A percentile compares a stretch with the other conserved stretches of the same genome.
Evolutionary conservation across 768 basidiomycete species (phyloP).

Genomic region (Stropharia rugosoannulata): DNA sequence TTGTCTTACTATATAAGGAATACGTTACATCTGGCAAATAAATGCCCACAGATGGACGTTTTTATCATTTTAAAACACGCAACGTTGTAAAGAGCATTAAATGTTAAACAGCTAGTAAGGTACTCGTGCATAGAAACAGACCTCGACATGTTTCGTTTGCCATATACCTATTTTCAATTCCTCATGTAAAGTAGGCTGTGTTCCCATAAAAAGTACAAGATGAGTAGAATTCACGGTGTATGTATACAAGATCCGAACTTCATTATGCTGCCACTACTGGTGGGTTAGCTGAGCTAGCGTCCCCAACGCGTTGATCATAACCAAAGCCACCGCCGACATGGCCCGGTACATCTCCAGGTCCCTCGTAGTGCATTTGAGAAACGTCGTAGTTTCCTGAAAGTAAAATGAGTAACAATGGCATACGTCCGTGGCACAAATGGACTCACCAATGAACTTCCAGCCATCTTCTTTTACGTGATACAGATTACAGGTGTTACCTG

Average conservation of each 20-base stretch:
- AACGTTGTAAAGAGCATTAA: too few relatives aligned
- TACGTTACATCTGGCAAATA: too few relatives aligned
- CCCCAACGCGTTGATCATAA: slow-evolving; percentile 69
- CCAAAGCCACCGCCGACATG: slow-evolving; percentile 72
- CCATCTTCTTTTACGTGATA: slow-evolving; percentile 95
- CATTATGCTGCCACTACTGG: slow-evolving; percentile 23
- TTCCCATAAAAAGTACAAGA: neutral
- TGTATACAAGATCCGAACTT: slow-evolving; percentile 13
- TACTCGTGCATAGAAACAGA: too few relatives aligned
- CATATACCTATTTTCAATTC: too few relatives aligned
- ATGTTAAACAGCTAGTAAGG: too few relatives aligned
- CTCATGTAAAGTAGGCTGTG: too few relatives aligned
- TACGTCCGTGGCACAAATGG: neutral
- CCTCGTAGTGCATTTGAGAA: slow-evolving; percentile 88
- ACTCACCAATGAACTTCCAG: slow-evolving; percentile 92
- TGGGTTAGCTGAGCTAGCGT: slow-evolving; percentile 52
- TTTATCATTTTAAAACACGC: too few relatives aligned
- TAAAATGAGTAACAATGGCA: neutral
- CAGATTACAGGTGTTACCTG: slow-evolving; percentile 93
- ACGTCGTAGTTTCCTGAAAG: slow-evolving; percentile 88
- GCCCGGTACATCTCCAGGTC: slow-evolving; percentile 68
- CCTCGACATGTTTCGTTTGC: too few relatives aligned
- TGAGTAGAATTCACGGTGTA: slow-evolving; percentile 16
- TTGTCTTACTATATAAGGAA: too few relatives aligned
- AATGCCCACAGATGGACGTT: too few relatives aligned